Percentiles rank a stretch among this genome's conserved stretches.
Conservation (phyloP, 352 stramenopile genomes). For the Phytopythium boreale region DNA sequence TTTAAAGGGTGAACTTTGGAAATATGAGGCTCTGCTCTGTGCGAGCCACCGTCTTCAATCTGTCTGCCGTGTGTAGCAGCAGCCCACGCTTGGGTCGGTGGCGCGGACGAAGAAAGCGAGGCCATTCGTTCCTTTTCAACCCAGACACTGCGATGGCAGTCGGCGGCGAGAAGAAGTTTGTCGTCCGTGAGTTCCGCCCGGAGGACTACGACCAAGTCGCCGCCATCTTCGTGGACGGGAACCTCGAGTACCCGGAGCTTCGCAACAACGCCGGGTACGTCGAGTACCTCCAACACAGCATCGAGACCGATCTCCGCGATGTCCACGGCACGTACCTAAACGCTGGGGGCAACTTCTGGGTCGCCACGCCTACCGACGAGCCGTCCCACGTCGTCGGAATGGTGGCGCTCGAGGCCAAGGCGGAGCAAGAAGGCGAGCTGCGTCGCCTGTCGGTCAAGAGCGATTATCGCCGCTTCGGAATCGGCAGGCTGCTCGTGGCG, state of each 20-base stretch:
- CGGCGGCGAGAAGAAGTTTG: neutral
- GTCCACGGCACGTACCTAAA: constrained; percentile 22
- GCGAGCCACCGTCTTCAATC: too few relatives aligned
- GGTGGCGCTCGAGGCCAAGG: constrained; percentile 28
- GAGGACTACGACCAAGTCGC: constrained; percentile 20
- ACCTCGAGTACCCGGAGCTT: constrained; percentile 25
- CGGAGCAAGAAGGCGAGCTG: constrained; percentile 24
- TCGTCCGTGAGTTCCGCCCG: constrained; percentile 18
- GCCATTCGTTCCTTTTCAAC: neutral
- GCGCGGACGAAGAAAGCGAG: neutral
- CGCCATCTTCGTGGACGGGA: constrained; percentile 30
- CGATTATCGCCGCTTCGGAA: constrained; percentile 22
- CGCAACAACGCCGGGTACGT: constrained; percentile 15
- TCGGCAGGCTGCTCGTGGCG: constrained; percentile 22
- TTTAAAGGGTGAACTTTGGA: too few relatives aligned
- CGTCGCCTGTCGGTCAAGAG: constrained; percentile 34
- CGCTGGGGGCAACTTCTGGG: constrained; percentile 31
- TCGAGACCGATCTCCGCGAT: constrained; percentile 29
- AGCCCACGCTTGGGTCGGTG: neutral
- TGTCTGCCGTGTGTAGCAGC: too few relatives aligned
- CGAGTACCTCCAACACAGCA: constrained; percentile 21
- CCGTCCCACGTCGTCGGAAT: constrained; percentile 21
- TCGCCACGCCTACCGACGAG: constrained; percentile 14
- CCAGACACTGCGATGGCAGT: neutral
- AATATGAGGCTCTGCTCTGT: too few relatives aligned